Evolutionary conservation across 2,329 filamentous ascomycete species (phyloP).

Genomic region (Pseudofabraea citricarpa): DNA sequence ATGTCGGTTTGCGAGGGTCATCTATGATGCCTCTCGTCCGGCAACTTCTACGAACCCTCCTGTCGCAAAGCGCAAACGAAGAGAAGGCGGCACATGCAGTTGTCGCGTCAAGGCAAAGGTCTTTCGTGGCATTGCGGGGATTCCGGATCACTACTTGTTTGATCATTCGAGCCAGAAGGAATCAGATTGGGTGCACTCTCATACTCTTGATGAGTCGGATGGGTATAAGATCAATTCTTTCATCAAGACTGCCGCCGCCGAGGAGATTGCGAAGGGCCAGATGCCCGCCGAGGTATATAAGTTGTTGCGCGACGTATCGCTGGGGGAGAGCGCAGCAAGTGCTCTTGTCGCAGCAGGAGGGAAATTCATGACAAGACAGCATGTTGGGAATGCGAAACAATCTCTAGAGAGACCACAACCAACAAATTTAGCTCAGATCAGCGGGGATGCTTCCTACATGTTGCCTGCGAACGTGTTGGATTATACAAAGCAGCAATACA

Average conservation of each 20-base stretch:
- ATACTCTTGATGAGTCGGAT: conserved; percentile 8
- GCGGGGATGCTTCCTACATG: neutral
- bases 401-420: neutral
- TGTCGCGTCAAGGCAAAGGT: conserved; percentile 8
- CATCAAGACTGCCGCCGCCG: conserved; percentile 5
- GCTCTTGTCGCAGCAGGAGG: conserved; percentile 7
- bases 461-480: neutral
- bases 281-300: conserved; percentile 9
- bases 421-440: neutral
- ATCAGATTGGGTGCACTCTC: conserved; percentile 6
- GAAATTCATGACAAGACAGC: conserved; percentile 9
- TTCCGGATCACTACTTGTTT: conserved; percentile 8
- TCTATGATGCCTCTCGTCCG: conserved; percentile 4
- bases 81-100: conserved; percentile 8
- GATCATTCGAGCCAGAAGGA: conserved; percentile 7
- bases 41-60: neutral
- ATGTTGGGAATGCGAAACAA: conserved; percentile 8
- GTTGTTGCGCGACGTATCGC: conserved; percentile 5
- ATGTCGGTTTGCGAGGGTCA: conserved; percentile 7
- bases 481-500: no score
- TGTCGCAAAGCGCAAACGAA: conserved; percentile 2
- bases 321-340: conserved; percentile 1
- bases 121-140: conserved; percentile 5
- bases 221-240: conserved; percentile 10
- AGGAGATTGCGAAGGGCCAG: conserved; percentile 7